These are phyloP conservation scores for Paraconiothyrium sp. DNA, from an alignment of 2,329 filamentous ascomycete genomes.

Conservation along the genomic window DNA sequence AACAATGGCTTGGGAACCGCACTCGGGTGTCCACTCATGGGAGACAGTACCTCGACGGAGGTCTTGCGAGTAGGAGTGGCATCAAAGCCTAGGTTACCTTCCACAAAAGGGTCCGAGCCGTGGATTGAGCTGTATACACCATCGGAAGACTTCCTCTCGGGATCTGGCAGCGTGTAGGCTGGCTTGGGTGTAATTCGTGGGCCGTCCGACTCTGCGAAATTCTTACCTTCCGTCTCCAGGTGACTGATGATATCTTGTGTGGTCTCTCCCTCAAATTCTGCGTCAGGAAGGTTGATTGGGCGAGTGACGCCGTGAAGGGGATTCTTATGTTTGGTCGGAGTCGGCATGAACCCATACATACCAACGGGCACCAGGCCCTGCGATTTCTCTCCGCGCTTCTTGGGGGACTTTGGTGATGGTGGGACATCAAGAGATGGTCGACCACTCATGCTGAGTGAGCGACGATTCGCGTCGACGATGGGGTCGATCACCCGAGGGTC, in stretches of 20 bases:
- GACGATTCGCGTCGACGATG: background rate
- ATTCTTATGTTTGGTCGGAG: constrained; percentile 21
- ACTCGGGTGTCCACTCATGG: constrained; percentile 29
- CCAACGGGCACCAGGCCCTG: constrained; percentile 12
- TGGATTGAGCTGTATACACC: constrained; percentile 28
- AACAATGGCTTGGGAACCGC: constrained; percentile 31
- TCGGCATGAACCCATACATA: constrained; percentile 13
- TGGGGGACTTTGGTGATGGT: background rate
- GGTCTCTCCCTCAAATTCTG: background rate
- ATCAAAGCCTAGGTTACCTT: constrained; percentile 5
- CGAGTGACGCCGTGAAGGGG: constrained; percentile 35
- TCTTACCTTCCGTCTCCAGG: background rate
- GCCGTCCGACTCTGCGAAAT: background rate
- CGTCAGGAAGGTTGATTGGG: background rate
- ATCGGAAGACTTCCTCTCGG: constrained; percentile 19
- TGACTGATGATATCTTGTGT: background rate
- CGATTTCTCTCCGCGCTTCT: constrained; percentile 3
- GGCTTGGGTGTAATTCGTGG: background rate
- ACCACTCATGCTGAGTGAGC: background rate
- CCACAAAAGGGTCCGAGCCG: constrained; percentile 27
- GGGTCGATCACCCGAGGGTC: background rate
- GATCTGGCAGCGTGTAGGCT: background rate
- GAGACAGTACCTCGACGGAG: constrained; percentile 15
- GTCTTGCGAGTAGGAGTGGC: background rate
- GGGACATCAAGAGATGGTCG: constrained; percentile 1